These are phyloP conservation scores for Capronia epimyces DNA, from an alignment of 2,329 filamentous ascomycete genomes.

Conservation along the genomic window DNA sequence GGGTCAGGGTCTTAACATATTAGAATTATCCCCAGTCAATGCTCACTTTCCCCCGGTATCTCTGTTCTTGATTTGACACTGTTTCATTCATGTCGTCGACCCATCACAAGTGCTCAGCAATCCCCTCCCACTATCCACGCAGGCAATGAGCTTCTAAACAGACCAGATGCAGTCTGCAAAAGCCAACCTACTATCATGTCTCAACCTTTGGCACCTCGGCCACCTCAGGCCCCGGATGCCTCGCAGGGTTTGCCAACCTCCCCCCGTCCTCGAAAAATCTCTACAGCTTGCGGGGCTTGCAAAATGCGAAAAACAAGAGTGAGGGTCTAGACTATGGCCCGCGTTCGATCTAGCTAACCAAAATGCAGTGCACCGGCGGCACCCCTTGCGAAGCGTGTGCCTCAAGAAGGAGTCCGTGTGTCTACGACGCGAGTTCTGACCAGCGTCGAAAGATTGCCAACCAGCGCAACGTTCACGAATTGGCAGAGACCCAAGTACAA, in stretches of 20 bases:
- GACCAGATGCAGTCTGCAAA: not conserved
- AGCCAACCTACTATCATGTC: constrained; percentile 18
- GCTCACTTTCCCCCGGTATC: not conserved
- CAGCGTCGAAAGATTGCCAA: constrained; percentile 28
- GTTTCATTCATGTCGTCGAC: not conserved
- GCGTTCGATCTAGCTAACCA: not conserved
- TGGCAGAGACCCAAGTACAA: constrained; percentile 20
- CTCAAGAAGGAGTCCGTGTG: constrained; percentile 22
- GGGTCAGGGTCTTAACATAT: too few relatives aligned
- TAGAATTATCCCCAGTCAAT: not conserved
- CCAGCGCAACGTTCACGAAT: constrained; percentile 27
- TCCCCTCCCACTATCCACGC: not conserved
- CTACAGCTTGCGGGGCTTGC: constrained; percentile 28
- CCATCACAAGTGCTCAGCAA: too few relatives aligned
- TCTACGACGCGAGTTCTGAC: constrained; percentile 28
- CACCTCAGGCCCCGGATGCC: not conserved
- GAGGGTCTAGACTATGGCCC: not conserved
- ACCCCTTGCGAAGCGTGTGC: constrained; percentile 27
- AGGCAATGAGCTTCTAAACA: not conserved
- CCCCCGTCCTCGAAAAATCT: constrained; percentile 23
- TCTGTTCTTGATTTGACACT: not conserved
- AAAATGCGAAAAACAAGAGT: constrained; percentile 29
- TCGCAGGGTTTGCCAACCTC: not conserved
- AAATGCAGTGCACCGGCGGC: constrained; percentile 25
- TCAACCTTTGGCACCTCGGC: constrained; percentile 25